Conservation (phyloP, 2,329 filamentous ascomycete genomes). For the Phoma sp. region DNA sequence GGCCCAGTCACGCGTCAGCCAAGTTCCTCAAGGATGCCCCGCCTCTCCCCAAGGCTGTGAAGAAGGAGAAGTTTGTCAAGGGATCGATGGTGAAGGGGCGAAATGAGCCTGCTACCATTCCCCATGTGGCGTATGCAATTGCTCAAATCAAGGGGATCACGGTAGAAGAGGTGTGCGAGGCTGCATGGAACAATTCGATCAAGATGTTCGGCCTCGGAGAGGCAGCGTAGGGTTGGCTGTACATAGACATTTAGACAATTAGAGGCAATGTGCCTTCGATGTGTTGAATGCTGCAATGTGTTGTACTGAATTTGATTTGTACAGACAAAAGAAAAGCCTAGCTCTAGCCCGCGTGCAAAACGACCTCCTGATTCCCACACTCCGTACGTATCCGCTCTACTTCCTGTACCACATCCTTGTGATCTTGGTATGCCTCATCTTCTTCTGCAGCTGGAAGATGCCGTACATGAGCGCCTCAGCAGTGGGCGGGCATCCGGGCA, state of each 20-base stretch:
- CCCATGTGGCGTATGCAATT: slow-evolving; percentile 85
- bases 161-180: slow-evolving; percentile 84
- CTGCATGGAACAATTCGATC: slow-evolving; percentile 53
- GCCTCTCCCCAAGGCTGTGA: slow-evolving; percentile 79
- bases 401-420: slow-evolving; percentile 66
- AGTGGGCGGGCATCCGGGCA: slow-evolving; percentile 72
- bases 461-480: slow-evolving; percentile 64
- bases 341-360: slow-evolving; percentile 30
- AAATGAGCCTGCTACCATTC: slow-evolving; percentile 90
- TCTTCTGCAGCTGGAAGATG: slow-evolving; percentile 79
- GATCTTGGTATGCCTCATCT: slow-evolving; percentile 69
- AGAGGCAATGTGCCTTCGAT: background rate
- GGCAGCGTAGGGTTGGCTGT: slow-evolving; percentile 13
- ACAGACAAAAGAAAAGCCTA: slow-evolving; percentile 23
- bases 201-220: slow-evolving; percentile 50
- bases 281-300: background rate
- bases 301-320: slow-evolving; percentile 25
- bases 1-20: slow-evolving; percentile 84
- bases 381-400: slow-evolving; percentile 38
- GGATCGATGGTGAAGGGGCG: slow-evolving; percentile 92
- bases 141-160: slow-evolving; percentile 81
- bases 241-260: background rate
- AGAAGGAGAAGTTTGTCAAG: slow-evolving; percentile 93
- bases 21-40: slow-evolving; percentile 74
- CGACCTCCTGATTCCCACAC: slow-evolving; percentile 22